Percentiles rank a stretch among this genome's conserved stretches.
Conservation (phyloP, 345 rosid species). For the Hypericum androsaemum region DNA sequence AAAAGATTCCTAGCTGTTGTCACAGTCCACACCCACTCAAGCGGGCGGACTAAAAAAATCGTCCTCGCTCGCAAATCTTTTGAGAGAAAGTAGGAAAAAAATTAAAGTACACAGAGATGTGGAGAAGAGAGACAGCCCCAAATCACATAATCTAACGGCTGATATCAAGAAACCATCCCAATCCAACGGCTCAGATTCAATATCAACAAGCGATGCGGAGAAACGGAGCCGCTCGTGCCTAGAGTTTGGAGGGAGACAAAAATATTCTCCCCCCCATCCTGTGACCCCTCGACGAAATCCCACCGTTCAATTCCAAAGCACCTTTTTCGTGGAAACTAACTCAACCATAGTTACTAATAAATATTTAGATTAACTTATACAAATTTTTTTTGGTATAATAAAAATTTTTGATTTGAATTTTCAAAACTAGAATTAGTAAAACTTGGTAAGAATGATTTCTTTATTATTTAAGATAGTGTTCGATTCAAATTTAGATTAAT, state of each 20-base stretch:
- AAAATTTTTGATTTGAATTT: no score
- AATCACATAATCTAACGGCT: slow-evolving; percentile 10
- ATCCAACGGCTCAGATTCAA: slow-evolving; percentile 1
- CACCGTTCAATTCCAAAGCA: slow-evolving; percentile 15
- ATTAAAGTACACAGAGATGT: not conserved
- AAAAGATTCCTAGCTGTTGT: no score
- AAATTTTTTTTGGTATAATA: no score
- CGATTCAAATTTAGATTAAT: no score
- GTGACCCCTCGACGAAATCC: slow-evolving; percentile 14
- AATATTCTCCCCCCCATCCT: slow-evolving; percentile 20
- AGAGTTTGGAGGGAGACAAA: slow-evolving; percentile 46
- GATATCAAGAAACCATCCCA: not conserved
- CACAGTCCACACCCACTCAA: no score
- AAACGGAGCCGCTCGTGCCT: slow-evolving; percentile 73
- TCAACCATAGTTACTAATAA: slow-evolving; percentile 29
- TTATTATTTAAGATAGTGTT: no score
- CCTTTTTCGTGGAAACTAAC: slow-evolving; percentile 8
- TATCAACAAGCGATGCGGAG: slow-evolving; percentile 38
- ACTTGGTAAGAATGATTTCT: no score
- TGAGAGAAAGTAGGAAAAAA: not conserved
- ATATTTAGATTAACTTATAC: no score
- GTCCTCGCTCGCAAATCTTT: no score
- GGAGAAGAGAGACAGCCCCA: not conserved
- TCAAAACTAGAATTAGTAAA: no score
- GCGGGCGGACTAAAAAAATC: no score